Base-by-base conservation (phyloP, 176 grass and related monocot species). In the Carex parvula region DNA sequence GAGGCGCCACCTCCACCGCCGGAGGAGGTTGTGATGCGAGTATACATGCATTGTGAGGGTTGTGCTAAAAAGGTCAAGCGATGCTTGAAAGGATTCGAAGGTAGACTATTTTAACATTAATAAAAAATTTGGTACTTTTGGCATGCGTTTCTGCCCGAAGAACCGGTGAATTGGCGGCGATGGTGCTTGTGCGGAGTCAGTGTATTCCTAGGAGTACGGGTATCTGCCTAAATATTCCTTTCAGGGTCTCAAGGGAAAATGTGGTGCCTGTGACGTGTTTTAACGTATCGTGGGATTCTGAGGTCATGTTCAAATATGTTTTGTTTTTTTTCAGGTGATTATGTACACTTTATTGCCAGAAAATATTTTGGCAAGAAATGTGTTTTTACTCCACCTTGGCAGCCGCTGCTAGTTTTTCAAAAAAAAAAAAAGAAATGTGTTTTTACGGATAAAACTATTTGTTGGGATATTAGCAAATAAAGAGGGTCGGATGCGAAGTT, bases 1-100 rank as follows among this genome's bases (percentile, higher is more conserved):
- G 39, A 85, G 20, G 88, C 88, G 12, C 92, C 91, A 0, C 89
- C 88, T 0, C 91, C 90, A 9, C 92, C 92, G 66, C 89, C 89
- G 82, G 92, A 99, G 88, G 96, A 95, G 91, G 85, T 99, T n/a
- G 91, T 91, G 81, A 95, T 99, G 93, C 84, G 91, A 17, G 96
- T 99, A 46, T 99, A 90, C 96, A 99, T 95, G 96, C 96, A 99
- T 78, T 99, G 96, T 86, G 91, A 99, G 86, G 96, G 93, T 8
- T 99, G 96, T 64, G 91, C 93, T 16, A 79, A 87, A 70, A 99
- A 99, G 57, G 96, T 99, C 77, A 95, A 92, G 86, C 86, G 89
- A 53, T 90, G 90, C 60, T 89, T 99, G 83, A 95, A 61, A 82
- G 79, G 85, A 70, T 90, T 94, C 12, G 90, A 93, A 11, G 96